A percentile compares a stretch with the other conserved stretches of the same genome.
Conservation (phyloP, 371 early-diverging fungal species). For the Mucor racemosus region DNA sequence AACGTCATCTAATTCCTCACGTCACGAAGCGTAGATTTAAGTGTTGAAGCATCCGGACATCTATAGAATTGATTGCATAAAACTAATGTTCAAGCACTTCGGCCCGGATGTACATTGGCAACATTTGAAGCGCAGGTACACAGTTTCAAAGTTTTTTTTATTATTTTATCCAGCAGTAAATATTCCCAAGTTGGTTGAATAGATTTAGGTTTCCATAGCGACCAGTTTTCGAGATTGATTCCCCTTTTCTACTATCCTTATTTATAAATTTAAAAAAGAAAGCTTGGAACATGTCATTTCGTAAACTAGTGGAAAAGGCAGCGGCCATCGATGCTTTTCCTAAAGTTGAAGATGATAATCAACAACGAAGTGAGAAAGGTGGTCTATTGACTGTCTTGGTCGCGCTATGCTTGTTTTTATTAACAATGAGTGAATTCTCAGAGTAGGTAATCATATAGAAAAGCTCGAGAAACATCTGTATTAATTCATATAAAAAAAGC, state of each 20-base stretch:
- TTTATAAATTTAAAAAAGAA: not conserved
- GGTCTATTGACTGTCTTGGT: conserved; percentile 81
- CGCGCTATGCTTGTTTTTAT: conserved; percentile 61
- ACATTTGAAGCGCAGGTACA: too few species aligned
- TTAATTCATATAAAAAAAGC: conserved; percentile 16
- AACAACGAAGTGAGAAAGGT: conserved; percentile 77
- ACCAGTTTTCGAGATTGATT: not conserved
- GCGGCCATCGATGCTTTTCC: conserved; percentile 83
- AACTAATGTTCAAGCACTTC: not conserved
- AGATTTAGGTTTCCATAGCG: too few species aligned
- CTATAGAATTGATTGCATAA: not conserved
- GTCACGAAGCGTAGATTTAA: not conserved
- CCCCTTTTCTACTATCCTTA: not conserved
- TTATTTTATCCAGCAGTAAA: too few species aligned
- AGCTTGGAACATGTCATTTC: conserved; percentile 19
- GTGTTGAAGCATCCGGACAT: not conserved
- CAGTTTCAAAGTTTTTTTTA: too few species aligned
- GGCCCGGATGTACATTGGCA: not conserved
- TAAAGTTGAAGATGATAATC: conserved; percentile 83
- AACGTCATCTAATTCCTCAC: not conserved
- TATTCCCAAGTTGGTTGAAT: not conserved
- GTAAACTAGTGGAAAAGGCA: conserved; percentile 34
- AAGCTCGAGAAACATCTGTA: not conserved
- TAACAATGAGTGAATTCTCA: conserved; percentile 70
- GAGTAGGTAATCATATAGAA: conserved; percentile 47